Evolutionary conservation across 2,329 filamentous ascomycete genomes (phyloP).

Genomic region (Pseudogymnoascus sp.): DNA sequence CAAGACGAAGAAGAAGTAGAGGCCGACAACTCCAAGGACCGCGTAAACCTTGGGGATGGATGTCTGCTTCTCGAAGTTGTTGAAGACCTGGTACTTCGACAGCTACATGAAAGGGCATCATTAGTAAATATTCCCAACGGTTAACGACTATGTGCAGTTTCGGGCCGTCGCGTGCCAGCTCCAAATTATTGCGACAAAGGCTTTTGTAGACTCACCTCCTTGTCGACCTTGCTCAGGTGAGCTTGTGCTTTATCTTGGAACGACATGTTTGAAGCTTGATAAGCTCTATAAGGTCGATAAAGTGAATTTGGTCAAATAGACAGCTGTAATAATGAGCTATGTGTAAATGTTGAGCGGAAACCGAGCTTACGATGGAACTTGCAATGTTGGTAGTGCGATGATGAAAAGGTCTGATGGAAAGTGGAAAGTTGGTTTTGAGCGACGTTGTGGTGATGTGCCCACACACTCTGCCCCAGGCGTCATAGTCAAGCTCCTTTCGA

Average conservation of each 20-base stretch:
- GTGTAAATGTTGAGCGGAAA: conserved; percentile 19
- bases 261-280: conserved; percentile 48
- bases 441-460: conserved; percentile 10
- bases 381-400: conserved; percentile 1
- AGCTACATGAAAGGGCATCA: conserved; percentile 46
- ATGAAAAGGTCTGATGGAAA: conserved; percentile 7
- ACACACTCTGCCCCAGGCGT: conserved; percentile 8
- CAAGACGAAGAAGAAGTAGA: conserved; percentile 87
- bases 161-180: not conserved
- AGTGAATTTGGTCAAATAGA: conserved; percentile 2
- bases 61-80: conserved; percentile 80
- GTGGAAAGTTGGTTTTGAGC: conserved; percentile 6
- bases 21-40: conserved; percentile 64
- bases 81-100: conserved; percentile 75
- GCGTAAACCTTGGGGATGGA: conserved; percentile 80
- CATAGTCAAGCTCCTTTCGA: conserved; percentile 8
- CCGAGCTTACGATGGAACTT: conserved; percentile 6
- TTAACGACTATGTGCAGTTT: not conserved
- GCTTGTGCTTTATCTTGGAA: conserved; percentile 70
- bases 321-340: conserved; percentile 20
- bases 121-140: conserved; percentile 11
- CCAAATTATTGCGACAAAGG: not conserved
- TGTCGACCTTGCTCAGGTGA: conserved; percentile 72
- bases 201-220: conserved; percentile 54
- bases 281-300: not conserved